Conservation (phyloP, 495 filamentous ascomycete genomes). For the Aspergillus affinis region DNA sequence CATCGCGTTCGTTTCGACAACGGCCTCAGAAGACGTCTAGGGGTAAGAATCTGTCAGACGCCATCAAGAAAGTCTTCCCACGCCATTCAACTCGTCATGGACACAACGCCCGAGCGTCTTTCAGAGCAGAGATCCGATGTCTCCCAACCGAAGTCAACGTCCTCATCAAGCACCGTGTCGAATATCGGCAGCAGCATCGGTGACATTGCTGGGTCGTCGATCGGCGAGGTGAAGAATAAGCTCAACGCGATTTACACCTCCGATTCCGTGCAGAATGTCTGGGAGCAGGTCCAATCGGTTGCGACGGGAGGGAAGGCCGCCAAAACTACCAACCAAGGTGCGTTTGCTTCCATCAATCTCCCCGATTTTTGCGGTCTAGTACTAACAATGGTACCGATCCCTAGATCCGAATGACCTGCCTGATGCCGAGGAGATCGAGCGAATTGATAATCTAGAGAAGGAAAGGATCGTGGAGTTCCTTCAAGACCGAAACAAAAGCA, state of each 20-base stretch:
- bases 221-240: slow-evolving; percentile 4
- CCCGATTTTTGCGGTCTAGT: not conserved
- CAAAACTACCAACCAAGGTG: not conserved
- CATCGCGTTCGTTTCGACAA: not conserved
- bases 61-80: not conserved
- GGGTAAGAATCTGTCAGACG: not conserved
- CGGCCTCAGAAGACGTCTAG: not conserved
- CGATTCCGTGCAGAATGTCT: not conserved
- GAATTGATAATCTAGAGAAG: slow-evolving; percentile 30
- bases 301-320: not conserved
- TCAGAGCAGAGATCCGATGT: not conserved
- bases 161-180: not conserved
- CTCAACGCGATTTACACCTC: not conserved
- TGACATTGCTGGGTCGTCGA: slow-evolving; percentile 5
- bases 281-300: slow-evolving; percentile 3
- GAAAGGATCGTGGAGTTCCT: slow-evolving; percentile 36
- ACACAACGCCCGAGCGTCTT: not conserved
- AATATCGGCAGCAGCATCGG: not conserved
- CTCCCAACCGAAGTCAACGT: not conserved
- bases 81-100: not conserved
- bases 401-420: not conserved
- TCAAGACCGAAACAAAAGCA: slow-evolving; percentile 29
- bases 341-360: not conserved
- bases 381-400: not conserved
- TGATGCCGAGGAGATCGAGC: slow-evolving; percentile 18